These are phyloP conservation scores for Vanilla planifolia DNA, from an alignment of 106 monocot species.

Conservation along the genomic window DNA sequence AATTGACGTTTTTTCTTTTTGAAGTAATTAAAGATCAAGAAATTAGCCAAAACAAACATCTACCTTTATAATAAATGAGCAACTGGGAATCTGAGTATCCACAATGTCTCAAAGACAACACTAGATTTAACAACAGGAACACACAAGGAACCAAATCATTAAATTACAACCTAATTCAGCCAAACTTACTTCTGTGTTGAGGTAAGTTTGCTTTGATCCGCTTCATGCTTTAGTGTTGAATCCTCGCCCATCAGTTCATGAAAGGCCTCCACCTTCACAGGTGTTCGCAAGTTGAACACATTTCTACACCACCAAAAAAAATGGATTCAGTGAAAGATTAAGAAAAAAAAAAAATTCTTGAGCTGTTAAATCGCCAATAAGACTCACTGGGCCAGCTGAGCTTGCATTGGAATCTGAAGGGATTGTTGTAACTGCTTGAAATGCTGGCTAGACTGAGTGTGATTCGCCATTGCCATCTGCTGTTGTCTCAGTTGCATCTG, in stretches of 20 bases:
- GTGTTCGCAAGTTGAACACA: slow-evolving; percentile 47
- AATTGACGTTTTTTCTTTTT: too few relatives aligned
- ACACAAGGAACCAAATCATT: too few relatives aligned
- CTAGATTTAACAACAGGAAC: too few relatives aligned
- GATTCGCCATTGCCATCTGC: slow-evolving; percentile 40
- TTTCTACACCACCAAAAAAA: slow-evolving; percentile 37
- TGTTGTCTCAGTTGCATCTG: slow-evolving; percentile 65
- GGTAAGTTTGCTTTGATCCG: slow-evolving; percentile 57
- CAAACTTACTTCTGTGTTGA: slow-evolving; percentile 32
- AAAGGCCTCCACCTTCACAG: slow-evolving; percentile 87
- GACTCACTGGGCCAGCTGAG: slow-evolving; percentile 34
- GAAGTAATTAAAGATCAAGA: too few relatives aligned
- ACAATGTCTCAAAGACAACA: too few relatives aligned
- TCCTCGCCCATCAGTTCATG: slow-evolving; percentile 68
- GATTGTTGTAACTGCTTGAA: slow-evolving; percentile 50
- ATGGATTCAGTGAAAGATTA: neutral
- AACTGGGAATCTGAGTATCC: too few relatives aligned
- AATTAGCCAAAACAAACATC: too few relatives aligned
- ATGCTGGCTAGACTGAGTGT: slow-evolving; percentile 29
- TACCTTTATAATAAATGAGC: too few relatives aligned
- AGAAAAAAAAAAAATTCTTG: neutral
- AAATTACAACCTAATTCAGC: neutral
- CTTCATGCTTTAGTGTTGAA: slow-evolving; percentile 51
- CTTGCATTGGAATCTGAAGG: slow-evolving; percentile 55
- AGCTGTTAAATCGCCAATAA: neutral